Base-by-base conservation (phyloP, 148 eudicot species). In the Fallopia convolvulus region DNA sequence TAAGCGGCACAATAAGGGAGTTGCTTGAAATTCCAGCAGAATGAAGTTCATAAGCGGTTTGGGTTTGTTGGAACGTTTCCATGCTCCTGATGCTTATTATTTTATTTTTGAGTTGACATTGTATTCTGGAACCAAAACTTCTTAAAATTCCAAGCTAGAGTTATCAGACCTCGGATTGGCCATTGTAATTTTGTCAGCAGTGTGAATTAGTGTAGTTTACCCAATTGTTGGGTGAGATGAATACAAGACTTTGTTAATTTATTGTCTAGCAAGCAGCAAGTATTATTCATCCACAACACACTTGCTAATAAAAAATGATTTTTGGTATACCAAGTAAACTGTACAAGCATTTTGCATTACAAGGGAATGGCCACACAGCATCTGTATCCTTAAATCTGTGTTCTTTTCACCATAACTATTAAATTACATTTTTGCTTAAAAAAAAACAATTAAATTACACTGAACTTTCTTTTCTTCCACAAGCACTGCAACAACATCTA, bases 1-100 rank as follows among this genome's bases (percentile, higher is more conserved):
- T 91, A 36, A 88, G 86, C 41, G 94, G 89, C 83, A 97, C 94
- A 46, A 88, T 91, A 72, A 80, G 90, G 72, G 97, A 93, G 84
- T 77, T 93, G 81, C 91, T 93, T 50, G 83, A 88, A 79, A 78
- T 89, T 74, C 83, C 92, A 32, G 71, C 72, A 42, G 83, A 83
- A 23, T 77, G 58, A 77, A 61, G 20, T 50, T 36, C 15, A n/a
- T 13, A 12, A 23, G 70, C 6, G 10, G 70, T 23, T 23, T 65
- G 4, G 32, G 23, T 65, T 23, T 23, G 70, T 23, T 23, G 70
- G 20, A 50, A 50, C 14, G 70, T 63, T 21, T 63, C 12, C 30
- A 40, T 65, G 71, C 71, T 65, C 41, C 2, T 65, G 72, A 56
- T 56, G 26, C 20, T 21, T 58, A 2, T 20, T 8, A 58, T 8